Conservation (phyloP, 202 grass and related monocot genomes). For the Cymbopogon flexuosus region DNA sequence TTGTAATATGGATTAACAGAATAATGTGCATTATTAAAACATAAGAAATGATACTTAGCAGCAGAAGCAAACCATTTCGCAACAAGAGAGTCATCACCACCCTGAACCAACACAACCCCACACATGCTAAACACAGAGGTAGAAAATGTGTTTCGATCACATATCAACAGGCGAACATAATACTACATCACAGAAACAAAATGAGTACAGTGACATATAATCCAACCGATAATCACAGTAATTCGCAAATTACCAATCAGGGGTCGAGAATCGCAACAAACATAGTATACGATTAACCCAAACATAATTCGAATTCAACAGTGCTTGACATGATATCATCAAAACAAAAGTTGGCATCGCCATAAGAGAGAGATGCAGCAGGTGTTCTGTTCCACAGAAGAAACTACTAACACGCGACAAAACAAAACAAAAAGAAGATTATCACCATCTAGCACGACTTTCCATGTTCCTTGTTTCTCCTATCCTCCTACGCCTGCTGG, state of each 20-base stretch:
- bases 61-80: not conserved
- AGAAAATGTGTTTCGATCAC: not conserved
- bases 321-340: constrained; percentile 18
- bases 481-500: constrained; percentile 40
- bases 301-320: constrained; percentile 30
- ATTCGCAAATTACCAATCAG: not conserved
- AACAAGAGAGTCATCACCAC: too few species aligned
- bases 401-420: too few species aligned
- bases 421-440: not conserved
- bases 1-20: too few species aligned
- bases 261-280: not conserved
- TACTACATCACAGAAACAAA: not conserved
- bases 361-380: constrained; percentile 14
- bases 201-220: not conserved
- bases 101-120: too few species aligned
- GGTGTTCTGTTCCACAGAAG: constrained; percentile 1
- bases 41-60: too few species aligned
- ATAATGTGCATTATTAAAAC: too few species aligned
- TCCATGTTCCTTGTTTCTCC: not conserved
- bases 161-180: not conserved
- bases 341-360: constrained; percentile 26
- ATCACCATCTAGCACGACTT: constrained; percentile 19
- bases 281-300: constrained; percentile 6
- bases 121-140: not conserved
- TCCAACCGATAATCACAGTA: not conserved